Evolutionary conservation across 139 green algal species (phyloP), one percentile per base, ranked within the genome.

Genomic region (Monoraphidium neglectum): DNA sequence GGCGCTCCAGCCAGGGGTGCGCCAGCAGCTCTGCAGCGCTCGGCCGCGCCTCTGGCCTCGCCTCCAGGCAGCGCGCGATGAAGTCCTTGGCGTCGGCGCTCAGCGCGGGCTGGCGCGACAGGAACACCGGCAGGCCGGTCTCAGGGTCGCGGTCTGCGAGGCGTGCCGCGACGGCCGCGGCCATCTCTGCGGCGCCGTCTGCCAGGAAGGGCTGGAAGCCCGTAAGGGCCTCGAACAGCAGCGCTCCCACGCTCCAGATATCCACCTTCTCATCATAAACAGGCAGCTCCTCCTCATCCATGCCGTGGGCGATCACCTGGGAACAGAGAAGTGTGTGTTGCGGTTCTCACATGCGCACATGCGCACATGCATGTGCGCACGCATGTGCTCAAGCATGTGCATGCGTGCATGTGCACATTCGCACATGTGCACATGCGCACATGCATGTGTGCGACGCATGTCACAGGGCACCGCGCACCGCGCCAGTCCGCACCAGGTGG

Each of bases 201-300:
- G 82, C 86, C 2, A 88, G 62, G 80, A 91, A 93, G 38, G 86
- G 88, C 72, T 89, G 84, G 46, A 75, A 37, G 64, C 89, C 89
- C 0, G 83, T 89, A 0, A 93, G 69, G 0, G 83, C 74, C 81
- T 93, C 86, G 65, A 81, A 89, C n/a, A 89, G 30, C 1, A 90
- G 28, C 6, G 78, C 81, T 2, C 89, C 89, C 32, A 87, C 4
- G 49, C 56, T 82, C 85, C 83, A 93, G 3, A 93, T 56, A 43
- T 93, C 86, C 3, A 83, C 87, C 72, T 91, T 90, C 47, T 91
- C 81, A 38, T 89, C 70, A 69, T 93, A 91, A 40, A 72, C 70
- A 18, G 88, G 88, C 53, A 92, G 79, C 36, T 92, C 88, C 33
- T 85, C 80, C 77, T 92, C 88, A 33, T 78, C 74, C 69, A 92